Base-by-base conservation (phyloP, 192 early-diverging fungal species). In the Lunasporangiospora selenospora region DNA sequence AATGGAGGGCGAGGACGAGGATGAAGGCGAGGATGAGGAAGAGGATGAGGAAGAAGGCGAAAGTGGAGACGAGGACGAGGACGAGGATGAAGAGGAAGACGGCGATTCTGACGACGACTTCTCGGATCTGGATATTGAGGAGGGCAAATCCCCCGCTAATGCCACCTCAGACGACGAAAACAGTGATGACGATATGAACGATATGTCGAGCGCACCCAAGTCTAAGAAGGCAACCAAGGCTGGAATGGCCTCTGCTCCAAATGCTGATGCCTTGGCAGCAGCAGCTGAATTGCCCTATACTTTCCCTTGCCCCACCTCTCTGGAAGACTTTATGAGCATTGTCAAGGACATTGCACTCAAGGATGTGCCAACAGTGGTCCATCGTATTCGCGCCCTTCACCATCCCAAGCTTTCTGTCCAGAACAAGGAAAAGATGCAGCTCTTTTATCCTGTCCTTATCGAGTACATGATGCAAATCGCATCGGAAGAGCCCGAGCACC, bases 341-440 rank as follows among this genome's bases (percentile, higher is more conserved):
- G 65, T 94, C 8, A 67, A 87, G 23, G 80, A 77, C 38, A 84
- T 90, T 32, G 76, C 77, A 0, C 46, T 87, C 0, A 85, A 89
- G 32, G 93, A 95, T 50, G 85, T 91, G 34, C 69, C 86, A 6
- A 83, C 83, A 0, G 87, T 98, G 15, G 71, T 96, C 23, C 79
- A 89, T 48, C 92, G 95, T 15, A 84, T 99, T 64, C 89, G 93
- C 31, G 83, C 89, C 10, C 73, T 95, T 37, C 88, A 95, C 76
- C 88, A 95, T 71, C 87, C 89, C 42, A 91, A 93, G 52, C 84
- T 98, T 48, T 81, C 87, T 7, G 83, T 87, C 6, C 83, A 88
- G 61, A 99, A 99, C 83, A 87, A 89, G 53, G 77, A 80, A 38
- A 91, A 90, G 78, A 80, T 96, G 57, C 73, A 80, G 43, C 65